Evolutionary conservation across 345 rosid genomes (phyloP).

Genomic region (Gossypium ekmanianum): DNA sequence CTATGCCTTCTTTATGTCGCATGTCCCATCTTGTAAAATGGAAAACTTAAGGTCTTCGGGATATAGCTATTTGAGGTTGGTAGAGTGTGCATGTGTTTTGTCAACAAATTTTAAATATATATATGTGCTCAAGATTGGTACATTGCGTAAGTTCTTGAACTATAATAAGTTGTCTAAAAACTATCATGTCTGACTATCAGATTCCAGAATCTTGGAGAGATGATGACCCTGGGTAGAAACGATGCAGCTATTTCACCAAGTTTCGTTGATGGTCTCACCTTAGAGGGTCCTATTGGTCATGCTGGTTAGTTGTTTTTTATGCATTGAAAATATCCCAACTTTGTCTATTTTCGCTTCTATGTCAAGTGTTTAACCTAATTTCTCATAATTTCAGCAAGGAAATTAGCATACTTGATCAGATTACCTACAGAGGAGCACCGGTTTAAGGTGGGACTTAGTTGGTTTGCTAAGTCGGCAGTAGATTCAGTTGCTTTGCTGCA

Average conservation of each 20-base stretch:
- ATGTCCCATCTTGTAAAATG: background rate
- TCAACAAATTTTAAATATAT: background rate
- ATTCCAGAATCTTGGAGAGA: constrained; percentile 91
- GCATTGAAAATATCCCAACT: background rate
- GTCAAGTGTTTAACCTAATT: background rate
- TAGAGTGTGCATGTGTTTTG: background rate
- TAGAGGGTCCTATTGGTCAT: constrained; percentile 88
- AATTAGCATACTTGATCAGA: constrained; percentile 74
- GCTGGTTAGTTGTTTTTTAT: constrained; percentile 39
- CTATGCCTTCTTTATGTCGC: background rate
- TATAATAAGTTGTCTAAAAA: background rate
- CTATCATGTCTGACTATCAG: constrained; percentile 32
- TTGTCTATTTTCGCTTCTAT: background rate
- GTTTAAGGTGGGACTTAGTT: constrained; percentile 81
- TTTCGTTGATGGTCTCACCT: constrained; percentile 81
- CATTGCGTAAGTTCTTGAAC: background rate
- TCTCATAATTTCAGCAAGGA: constrained; percentile 58
- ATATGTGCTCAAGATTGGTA: background rate
- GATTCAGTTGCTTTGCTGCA: constrained; percentile 75
- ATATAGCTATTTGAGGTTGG: background rate
- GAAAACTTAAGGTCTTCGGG: background rate
- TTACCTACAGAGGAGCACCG: constrained; percentile 93
- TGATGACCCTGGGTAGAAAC: constrained; percentile 88
- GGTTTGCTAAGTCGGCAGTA: constrained; percentile 75
- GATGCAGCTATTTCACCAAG: constrained; percentile 87